phyloP scores from a whole-genome alignment of 805 yeast genomes.

The Saccharomyces eubayanus region DNA sequence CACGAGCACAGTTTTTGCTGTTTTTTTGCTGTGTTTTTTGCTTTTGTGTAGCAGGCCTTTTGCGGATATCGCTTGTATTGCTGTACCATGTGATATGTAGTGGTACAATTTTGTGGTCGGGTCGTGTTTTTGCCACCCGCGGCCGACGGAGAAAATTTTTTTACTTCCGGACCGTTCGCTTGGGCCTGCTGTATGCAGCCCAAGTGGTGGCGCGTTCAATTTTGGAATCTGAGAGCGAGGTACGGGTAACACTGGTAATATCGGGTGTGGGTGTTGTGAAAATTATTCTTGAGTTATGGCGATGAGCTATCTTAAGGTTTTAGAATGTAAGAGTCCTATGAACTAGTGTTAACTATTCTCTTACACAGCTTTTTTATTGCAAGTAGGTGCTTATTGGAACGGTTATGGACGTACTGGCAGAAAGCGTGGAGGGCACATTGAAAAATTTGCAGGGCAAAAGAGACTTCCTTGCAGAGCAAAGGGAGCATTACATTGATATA shows the following conservation, averaged over 20 bases:
- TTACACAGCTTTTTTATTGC: background rate
- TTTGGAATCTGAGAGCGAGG: background rate
- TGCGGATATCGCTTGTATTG: background rate
- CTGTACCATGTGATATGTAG: background rate
- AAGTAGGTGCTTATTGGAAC: background rate
- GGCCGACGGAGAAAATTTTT: conserved; percentile 1
- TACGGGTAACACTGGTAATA: background rate
- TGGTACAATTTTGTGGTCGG: background rate
- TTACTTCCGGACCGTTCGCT: background rate
- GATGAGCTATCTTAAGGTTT: background rate
- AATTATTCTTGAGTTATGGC: background rate
- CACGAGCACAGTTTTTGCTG: background rate
- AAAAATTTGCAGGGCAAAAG: conserved; percentile 16
- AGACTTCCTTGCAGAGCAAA: conserved; percentile 24
- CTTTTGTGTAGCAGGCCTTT: background rate
- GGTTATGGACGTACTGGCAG: conserved; percentile 10
- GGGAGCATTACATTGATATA: conserved; percentile 17
- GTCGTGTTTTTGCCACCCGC: background rate
- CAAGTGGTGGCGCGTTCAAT: background rate
- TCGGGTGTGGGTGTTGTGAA: background rate
- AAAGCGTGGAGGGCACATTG: conserved; percentile 18
- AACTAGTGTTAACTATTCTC: background rate
- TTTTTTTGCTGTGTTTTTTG: background rate
- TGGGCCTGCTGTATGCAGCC: background rate
- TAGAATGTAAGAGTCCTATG: background rate